These are phyloP conservation scores for Skeletonema costatum DNA, from an alignment of 108 stramenopile species.

Conservation along the genomic window DNA sequence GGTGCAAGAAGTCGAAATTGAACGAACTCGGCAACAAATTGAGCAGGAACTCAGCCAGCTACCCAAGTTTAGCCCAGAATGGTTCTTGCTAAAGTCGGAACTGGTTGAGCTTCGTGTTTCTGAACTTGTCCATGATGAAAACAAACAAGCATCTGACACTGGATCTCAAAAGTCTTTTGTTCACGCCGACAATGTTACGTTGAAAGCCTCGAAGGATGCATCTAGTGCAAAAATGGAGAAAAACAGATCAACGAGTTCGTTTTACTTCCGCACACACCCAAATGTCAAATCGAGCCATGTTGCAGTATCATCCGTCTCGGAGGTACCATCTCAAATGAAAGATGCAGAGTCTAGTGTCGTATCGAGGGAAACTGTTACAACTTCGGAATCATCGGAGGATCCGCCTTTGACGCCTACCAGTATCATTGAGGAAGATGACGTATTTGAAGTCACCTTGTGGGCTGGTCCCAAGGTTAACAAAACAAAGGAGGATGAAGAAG, in stretches of 20 bases:
- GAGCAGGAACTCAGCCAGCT: neutral
- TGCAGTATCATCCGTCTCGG: neutral
- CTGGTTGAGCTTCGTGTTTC: neutral
- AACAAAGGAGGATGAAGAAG: neutral
- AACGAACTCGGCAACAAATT: neutral
- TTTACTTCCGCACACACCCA: constrained; percentile 1
- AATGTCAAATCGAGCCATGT: neutral
- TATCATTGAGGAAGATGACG: neutral
- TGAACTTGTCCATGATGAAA: neutral
- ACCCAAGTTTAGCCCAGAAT: neutral
- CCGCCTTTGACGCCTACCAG: neutral
- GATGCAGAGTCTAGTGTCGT: neutral
- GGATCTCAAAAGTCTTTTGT: neutral
- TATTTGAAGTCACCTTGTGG: neutral
- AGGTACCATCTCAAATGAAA: neutral
- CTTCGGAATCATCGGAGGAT: neutral
- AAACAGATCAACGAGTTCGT: neutral
- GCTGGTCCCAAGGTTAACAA: neutral
- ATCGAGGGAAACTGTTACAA: neutral
- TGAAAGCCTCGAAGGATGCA: neutral
- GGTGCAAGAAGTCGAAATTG: neutral
- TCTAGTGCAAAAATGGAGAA: neutral
- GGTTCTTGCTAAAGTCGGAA: neutral
- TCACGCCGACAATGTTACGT: neutral
- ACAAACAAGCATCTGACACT: too few relatives aligned